Conservation (phyloP, 2,329 filamentous ascomycete species). For the Colletotrichum sp. region DNA sequence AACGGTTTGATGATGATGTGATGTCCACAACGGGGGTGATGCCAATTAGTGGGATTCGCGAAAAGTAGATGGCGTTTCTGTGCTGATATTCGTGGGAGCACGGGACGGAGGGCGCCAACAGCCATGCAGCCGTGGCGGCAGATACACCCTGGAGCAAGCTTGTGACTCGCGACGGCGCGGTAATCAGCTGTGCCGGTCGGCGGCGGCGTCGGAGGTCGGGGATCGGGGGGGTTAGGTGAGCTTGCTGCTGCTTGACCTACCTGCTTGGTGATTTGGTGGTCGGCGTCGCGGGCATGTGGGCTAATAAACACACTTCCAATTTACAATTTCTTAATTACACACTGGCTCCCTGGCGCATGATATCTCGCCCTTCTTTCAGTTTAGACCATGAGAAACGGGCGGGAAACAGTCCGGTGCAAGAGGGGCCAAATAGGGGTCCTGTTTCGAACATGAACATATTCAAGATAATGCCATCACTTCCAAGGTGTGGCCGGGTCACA, state of each 20-base stretch:
- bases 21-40: background rate
- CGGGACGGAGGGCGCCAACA: background rate
- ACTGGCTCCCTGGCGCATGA: background rate
- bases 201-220: background rate
- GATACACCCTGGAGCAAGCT: background rate
- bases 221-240: background rate
- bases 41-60: background rate
- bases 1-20: background rate
- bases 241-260: background rate
- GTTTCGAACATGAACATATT: background rate
- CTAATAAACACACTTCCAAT: background rate
- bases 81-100: background rate
- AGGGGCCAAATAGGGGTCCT: slow-evolving; percentile 2
- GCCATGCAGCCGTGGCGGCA: background rate
- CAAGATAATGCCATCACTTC: background rate
- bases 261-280: background rate
- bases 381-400: background rate
- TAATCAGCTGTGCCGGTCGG: background rate
- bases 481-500: background rate
- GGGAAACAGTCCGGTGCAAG: background rate
- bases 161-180: background rate
- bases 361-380: background rate
- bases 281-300: background rate
- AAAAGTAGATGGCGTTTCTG: background rate
- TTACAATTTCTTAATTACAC: background rate